Evolutionary conservation across 306 rosid genomes (phyloP), one percentile per base, ranked within the genome.

Genomic region (Ziziphus jujuba): DNA sequence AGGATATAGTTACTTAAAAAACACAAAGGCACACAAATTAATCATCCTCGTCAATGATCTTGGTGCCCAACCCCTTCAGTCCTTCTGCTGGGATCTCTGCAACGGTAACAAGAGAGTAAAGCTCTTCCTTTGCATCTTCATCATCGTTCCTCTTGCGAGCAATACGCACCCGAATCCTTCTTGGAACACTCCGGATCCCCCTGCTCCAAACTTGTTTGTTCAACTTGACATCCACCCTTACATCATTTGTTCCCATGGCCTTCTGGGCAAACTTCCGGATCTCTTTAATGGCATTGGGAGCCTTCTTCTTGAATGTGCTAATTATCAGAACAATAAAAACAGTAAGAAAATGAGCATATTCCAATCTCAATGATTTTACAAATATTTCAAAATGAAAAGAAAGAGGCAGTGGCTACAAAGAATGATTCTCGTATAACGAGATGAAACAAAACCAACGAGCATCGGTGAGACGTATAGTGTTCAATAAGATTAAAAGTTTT

Each of bases 81-180:
- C 95, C 98, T 14, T 92, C 98, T 9, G 85, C 73, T 3, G 98
- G 95, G 71, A 84, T 75, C 65, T 92, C 98, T 21, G 95, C 87
- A 10, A 92, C 97, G 0, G 98, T 92, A 4, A 92, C 97, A 19
- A 92, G 96, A 5, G 98, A 92, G 79, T 75, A 92, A 0, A 92
- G 81, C 75, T 92, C 98, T 74, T 92, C 98, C 91, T 89, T 92
- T 7, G 98, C 98, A 80, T 92, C 98, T 69, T 92, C 98, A 19
- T 92, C 98, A 1, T 92, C 97, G 1, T 92, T 92, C 67, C 98
- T 87, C 93, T 89, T 89, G 70, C 98, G 95, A n/a, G 97, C 96
- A 76, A 92, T 84, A 7, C 98, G 92, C 8, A 92, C 98, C 78
- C 98, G 80, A 33, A 89, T 69, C 74, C 98, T 87, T 77, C 96